Percentiles rank a stretch among this genome's conserved stretches.
Evolutionary conservation across 371 early-diverging fungal genomes (phyloP).

Genomic region (Actinomortierella ambigua): DNA sequence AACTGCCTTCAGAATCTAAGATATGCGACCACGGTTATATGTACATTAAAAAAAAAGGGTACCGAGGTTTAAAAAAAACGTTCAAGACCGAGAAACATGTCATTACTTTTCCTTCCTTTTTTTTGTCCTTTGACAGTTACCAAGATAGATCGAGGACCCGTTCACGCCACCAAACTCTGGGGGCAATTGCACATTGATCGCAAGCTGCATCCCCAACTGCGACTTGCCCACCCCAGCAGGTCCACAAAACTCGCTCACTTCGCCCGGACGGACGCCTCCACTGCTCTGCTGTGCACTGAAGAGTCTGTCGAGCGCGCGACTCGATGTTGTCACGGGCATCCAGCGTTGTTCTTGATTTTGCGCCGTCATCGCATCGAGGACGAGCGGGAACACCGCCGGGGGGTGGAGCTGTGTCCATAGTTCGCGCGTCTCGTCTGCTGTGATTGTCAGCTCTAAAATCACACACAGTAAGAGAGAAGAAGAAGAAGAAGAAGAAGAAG

Average conservation of each 20-base stretch:
- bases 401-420: no score
- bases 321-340: slow-evolving; percentile 35
- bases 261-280: slow-evolving; percentile 27
- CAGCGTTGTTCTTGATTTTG: slow-evolving; percentile 9
- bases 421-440: slow-evolving; percentile 18
- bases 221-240: slow-evolving; percentile 59
- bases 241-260: slow-evolving; percentile 43
- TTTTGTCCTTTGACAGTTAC: slow-evolving; percentile 6
- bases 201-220: slow-evolving; percentile 57
- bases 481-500: background rate
- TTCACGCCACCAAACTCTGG: slow-evolving; percentile 11
- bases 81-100: no score
- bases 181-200: slow-evolving; percentile 41
- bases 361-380: no score
- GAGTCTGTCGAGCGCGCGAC: slow-evolving; percentile 20
- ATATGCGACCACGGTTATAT: no score
- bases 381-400: no score
- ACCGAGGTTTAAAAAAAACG: no score
- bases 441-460: background rate
- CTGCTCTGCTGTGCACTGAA: slow-evolving; percentile 15
- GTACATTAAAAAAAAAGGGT: no score
- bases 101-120: no score
- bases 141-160: slow-evolving; percentile 31
- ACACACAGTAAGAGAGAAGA: background rate
- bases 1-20: slow-evolving; percentile 62